A percentile compares a stretch with the other conserved stretches of the same genome.
phyloP scores from a whole-genome alignment of 768 basidiomycete genomes.

The Lactarius deliciosus region DNA sequence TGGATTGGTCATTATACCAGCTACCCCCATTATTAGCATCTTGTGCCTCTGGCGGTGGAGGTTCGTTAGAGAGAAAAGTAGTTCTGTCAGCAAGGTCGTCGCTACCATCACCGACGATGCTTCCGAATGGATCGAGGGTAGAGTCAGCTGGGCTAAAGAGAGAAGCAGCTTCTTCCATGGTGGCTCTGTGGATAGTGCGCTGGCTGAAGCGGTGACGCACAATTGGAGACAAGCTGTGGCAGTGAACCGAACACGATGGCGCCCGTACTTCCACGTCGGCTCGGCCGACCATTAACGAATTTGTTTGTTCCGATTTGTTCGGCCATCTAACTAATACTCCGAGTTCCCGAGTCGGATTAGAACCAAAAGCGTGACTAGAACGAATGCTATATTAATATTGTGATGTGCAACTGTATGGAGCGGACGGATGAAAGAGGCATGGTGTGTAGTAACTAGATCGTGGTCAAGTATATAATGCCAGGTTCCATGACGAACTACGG shows the following conservation, averaged over 20 bases:
- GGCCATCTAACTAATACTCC: neutral
- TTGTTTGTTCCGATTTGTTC: conserved; percentile 28
- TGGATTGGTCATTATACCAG: conserved; percentile 15
- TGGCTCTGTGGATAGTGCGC: conserved; percentile 41
- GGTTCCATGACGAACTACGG: conserved; percentile 17
- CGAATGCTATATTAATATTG: conserved; percentile 26
- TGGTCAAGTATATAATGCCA: conserved; percentile 22
- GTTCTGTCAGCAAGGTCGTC: conserved; percentile 7
- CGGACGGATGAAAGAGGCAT: conserved; percentile 16
- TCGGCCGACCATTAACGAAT: conserved; percentile 3
- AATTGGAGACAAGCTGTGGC: neutral
- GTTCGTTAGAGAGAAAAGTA: conserved; percentile 3
- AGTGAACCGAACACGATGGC: conserved; percentile 6
- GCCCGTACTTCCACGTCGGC: conserved; percentile 17
- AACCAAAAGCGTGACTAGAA: neutral
- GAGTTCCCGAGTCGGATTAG: neutral
- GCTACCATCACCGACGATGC: conserved; percentile 20
- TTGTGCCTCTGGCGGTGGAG: conserved; percentile 8
- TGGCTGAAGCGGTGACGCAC: conserved; percentile 32
- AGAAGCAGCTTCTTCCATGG: conserved; percentile 75
- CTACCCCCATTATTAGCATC: neutral
- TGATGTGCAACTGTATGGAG: conserved; percentile 24
- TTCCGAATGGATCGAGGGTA: conserved; percentile 42
- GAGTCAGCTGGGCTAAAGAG: conserved; percentile 73
- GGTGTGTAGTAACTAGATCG: conserved; percentile 21